Percentiles rank a stretch among this genome's conserved stretches.
These are phyloP conservation scores for Suhomyces anneliseae DNA, from an alignment of 1,139 yeast species.

Conservation along the genomic window DNA sequence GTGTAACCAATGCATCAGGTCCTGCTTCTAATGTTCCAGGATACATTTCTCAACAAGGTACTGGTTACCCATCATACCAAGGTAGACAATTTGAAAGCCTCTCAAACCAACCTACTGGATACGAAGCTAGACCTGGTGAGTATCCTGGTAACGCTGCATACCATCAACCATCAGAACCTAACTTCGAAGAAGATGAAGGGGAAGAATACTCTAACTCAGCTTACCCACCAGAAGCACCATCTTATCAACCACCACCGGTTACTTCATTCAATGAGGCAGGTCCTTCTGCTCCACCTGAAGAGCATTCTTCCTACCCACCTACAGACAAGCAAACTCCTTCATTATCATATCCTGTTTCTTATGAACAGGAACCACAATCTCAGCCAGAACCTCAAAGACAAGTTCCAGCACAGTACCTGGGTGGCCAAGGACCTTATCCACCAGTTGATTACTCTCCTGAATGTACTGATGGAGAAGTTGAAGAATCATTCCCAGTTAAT, in stretches of 20 bases:
- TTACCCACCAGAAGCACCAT: neutral
- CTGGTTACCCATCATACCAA: neutral
- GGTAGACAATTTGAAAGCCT: neutral
- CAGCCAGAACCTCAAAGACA: neutral
- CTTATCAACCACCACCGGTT: neutral
- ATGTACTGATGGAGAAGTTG: slow-evolving; percentile 9
- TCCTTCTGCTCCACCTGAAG: neutral
- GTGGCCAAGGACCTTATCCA: slow-evolving; percentile 7
- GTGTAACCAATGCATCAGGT: neutral
- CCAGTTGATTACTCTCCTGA: slow-evolving; percentile 10
- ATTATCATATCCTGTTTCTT: slow-evolving; percentile 9
- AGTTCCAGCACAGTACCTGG: no score
- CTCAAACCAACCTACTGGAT: slow-evolving; percentile 1
- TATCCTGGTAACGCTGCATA: slow-evolving; percentile 1
- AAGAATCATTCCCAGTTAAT: neutral
- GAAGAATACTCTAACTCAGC: neutral
- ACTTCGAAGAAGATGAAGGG: slow-evolving; percentile 10
- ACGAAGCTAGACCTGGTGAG: neutral
- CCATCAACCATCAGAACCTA: slow-evolving; percentile 15
- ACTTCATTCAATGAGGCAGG: neutral
- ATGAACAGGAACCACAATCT: neutral
- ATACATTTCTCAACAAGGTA: neutral
- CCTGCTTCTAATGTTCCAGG: neutral
- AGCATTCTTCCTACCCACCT: slow-evolving; percentile 4
- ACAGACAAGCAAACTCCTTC: neutral